Evolutionary conservation across 768 basidiomycete species (phyloP).

Genomic region (Pisolithus sp.): DNA sequence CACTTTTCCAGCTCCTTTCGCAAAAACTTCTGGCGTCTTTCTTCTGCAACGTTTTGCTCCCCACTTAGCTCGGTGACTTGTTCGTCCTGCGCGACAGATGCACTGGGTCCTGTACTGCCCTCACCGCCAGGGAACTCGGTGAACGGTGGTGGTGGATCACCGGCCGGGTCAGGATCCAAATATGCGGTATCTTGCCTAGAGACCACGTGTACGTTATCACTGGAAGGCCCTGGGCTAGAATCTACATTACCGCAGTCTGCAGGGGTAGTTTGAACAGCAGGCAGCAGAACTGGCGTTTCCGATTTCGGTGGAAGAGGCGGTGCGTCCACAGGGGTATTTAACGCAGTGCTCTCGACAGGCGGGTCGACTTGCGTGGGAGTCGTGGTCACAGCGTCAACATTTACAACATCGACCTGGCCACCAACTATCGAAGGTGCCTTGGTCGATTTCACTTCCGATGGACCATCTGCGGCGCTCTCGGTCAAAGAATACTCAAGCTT

Average conservation of each 20-base stretch:
- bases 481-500: conserved; percentile 1
- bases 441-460: conserved; percentile 3
- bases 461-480: background rate
- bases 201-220: background rate
- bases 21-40: conserved; percentile 18
- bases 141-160: conserved; percentile 24
- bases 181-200: background rate
- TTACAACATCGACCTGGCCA: conserved; percentile 7
- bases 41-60: conserved; percentile 17
- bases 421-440: background rate
- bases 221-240: background rate
- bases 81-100: conserved; percentile 14
- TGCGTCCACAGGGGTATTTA: conserved; percentile 7
- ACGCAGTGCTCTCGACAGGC: conserved; percentile 4
- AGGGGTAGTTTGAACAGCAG: background rate
- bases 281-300: background rate
- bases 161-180: conserved; percentile 3
- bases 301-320: conserved; percentile 4
- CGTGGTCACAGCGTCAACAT: conserved; percentile 5
- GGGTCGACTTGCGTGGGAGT: conserved; percentile 24
- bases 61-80: conserved; percentile 12
- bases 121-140: conserved; percentile 13
- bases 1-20: conserved; percentile 10
- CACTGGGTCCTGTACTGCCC: conserved; percentile 4
- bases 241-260: conserved; percentile 9